These are phyloP conservation scores for Epichloe gansuensis DNA, from an alignment of 2,329 filamentous ascomycete genomes.

Conservation along the genomic window DNA sequence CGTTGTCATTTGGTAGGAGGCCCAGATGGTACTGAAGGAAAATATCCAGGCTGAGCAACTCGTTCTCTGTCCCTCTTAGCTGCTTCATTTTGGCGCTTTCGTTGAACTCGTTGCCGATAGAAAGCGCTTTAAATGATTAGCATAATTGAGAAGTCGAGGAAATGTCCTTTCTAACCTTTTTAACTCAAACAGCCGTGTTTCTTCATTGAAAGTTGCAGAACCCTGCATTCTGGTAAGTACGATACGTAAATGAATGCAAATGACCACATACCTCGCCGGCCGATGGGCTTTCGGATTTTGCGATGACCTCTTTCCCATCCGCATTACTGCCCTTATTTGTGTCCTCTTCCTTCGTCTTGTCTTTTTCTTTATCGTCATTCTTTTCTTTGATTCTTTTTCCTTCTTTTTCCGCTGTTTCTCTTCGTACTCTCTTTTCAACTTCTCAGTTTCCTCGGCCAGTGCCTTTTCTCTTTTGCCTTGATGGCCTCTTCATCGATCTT, in stretches of 20 bases:
- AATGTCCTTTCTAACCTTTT: constrained; percentile 48
- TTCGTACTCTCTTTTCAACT: constrained; percentile 65
- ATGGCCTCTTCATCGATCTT: constrained; percentile 57
- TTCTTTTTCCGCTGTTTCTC: constrained; percentile 57
- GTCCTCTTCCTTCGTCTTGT: constrained; percentile 19
- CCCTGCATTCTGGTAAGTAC: constrained; percentile 2
- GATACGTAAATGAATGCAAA: neutral
- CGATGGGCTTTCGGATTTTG: neutral
- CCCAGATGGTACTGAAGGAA: constrained; percentile 72
- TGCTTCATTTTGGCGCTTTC: constrained; percentile 38
- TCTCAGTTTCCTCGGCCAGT: constrained; percentile 50
- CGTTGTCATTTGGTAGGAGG: constrained; percentile 24
- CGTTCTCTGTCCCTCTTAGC: constrained; percentile 74
- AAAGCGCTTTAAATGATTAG: constrained; percentile 48
- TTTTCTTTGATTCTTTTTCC: constrained; percentile 53
- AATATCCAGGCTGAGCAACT: constrained; percentile 63
- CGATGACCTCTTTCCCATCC: constrained; percentile 14
- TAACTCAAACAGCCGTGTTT: constrained; percentile 70
- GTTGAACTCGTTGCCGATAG: constrained; percentile 73
- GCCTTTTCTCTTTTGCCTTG: constrained; percentile 51
- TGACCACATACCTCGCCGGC: constrained; percentile 4
- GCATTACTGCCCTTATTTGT: constrained; percentile 17
- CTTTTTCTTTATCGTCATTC: constrained; percentile 26
- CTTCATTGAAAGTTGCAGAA: constrained; percentile 37
- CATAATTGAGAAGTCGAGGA: neutral